Evolutionary conservation across 2,329 filamentous ascomycete genomes (phyloP).

Genomic region (Fusarium dlaminii): DNA sequence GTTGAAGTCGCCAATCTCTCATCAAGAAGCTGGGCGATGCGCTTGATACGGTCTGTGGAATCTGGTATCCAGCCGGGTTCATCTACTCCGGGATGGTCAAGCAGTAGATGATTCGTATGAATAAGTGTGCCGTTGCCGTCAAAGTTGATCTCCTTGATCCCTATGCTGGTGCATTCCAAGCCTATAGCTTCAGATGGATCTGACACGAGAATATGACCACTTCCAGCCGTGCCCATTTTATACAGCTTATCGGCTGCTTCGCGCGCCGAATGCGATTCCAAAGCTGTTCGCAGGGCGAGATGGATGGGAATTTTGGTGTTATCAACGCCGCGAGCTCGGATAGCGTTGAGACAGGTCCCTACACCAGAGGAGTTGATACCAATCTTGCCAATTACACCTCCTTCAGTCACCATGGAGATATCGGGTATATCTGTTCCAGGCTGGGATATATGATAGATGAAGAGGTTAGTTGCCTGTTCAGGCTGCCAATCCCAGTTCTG

Average conservation of each 20-base stretch:
- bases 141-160: constrained; percentile 16
- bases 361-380: constrained; percentile 69
- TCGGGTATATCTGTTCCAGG: constrained; percentile 50
- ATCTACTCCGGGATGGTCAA: constrained; percentile 22
- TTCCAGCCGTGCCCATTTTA: constrained; percentile 28
- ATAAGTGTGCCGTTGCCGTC: constrained; percentile 6
- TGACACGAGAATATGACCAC: constrained; percentile 31
- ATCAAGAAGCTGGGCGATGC: constrained; percentile 10
- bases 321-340: constrained; percentile 65
- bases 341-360: constrained; percentile 69
- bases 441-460: constrained; percentile 58
- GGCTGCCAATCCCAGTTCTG: constrained; percentile 70
- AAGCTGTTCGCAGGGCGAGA: constrained; percentile 63
- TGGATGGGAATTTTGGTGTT: constrained; percentile 64
- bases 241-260: constrained; percentile 6
- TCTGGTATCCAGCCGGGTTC: constrained; percentile 31
- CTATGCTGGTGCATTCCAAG: constrained; percentile 36
- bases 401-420: constrained; percentile 66
- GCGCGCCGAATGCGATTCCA: constrained; percentile 56
- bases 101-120: constrained; percentile 35
- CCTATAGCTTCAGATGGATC: constrained; percentile 28
- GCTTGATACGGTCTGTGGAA: constrained; percentile 7
- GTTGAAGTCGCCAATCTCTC: background rate
- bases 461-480: constrained; percentile 61
- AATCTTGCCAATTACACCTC: constrained; percentile 72